Evolutionary conservation across 768 basidiomycete genomes (phyloP), one percentile per base, ranked within the genome.

Genomic region (Mycena crocata): DNA sequence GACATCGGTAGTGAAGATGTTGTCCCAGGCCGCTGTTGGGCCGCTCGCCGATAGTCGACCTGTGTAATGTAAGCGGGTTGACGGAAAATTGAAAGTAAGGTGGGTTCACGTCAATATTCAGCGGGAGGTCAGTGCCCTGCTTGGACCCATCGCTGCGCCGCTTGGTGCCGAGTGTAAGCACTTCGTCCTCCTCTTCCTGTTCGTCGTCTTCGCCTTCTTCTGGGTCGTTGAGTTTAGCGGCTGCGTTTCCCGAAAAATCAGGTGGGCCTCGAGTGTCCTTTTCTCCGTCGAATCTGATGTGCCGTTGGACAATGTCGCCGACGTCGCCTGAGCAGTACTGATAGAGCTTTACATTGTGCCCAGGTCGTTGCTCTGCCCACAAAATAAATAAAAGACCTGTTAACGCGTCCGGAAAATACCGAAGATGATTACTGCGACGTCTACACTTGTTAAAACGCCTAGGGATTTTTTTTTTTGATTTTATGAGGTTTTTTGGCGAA

Each of bases 381-480:
- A n/a, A n/a, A n/a, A n/a, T n/a, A n/a, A n/a, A n/a, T n/a, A n/a
- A n/a, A n/a, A n/a, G n/a, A n/a, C n/a, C n/a, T n/a, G n/a, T n/a
- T n/a, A n/a, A n/a, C n/a, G n/a, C n/a, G n/a, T n/a, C n/a, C n/a
- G n/a, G n/a, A n/a, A n/a, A n/a, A n/a, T 51, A 89, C 90, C 90
- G 61, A 91, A 91, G 71, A 91, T 90, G 75, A 91, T 87, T 75
- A 91, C 90, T 1, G 89, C 90, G 26, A 91, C 89, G 69, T 91
- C 90, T 68, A 91, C 90, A 14, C 89, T 90, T 76, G 90, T 92
- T 44, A 91, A 84, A 8, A 92, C 90, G n/a, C 90, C n/a, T n/a
- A n/a, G n/a, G n/a, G n/a, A n/a, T n/a, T n/a, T n/a, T n/a, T n/a
- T n/a, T n/a, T n/a, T n/a, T n/a, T n/a, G n/a, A n/a, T n/a, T n/a